Percentiles rank a stretch among this genome's conserved stretches.
phyloP scores from a whole-genome alignment of 2,329 filamentous ascomycete genomes.

The Microsporum canis region DNA sequence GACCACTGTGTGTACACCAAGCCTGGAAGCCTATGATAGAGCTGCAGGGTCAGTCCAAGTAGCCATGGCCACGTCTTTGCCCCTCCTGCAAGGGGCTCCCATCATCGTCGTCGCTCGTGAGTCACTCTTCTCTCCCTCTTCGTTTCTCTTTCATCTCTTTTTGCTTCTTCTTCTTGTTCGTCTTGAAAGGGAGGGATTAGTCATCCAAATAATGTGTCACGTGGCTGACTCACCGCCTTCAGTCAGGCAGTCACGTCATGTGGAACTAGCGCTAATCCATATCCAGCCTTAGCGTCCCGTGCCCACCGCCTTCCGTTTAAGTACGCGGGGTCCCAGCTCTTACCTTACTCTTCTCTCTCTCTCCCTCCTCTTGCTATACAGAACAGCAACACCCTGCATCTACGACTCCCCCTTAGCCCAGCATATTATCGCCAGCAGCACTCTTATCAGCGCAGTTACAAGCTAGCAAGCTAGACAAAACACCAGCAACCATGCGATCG shows the following conservation, averaged over 20 bases:
- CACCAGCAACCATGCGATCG: slow-evolving; percentile 64
- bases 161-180: neutral
- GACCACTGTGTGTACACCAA: neutral
- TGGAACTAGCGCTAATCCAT: neutral
- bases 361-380: neutral
- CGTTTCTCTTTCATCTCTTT: neutral
- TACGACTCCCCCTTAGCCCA: neutral
- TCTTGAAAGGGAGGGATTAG: too few relatives aligned
- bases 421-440: neutral
- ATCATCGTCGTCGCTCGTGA: neutral
- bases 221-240: slow-evolving; percentile 4
- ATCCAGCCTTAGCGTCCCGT: neutral
- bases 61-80: too few relatives aligned
- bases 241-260: slow-evolving; percentile 1
- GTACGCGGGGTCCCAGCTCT: slow-evolving; percentile 5
- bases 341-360: neutral
- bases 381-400: neutral
- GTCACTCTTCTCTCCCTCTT: neutral
- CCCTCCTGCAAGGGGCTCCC: too few relatives aligned
- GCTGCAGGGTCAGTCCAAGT: neutral
- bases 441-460: neutral
- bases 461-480: neutral
- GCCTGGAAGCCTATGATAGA: neutral
- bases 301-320: slow-evolving; percentile 4
- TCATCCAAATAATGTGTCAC: neutral